Conservation (phyloP, 176 grass and related monocot genomes). For the Chrysopogon serrulatus region DNA sequence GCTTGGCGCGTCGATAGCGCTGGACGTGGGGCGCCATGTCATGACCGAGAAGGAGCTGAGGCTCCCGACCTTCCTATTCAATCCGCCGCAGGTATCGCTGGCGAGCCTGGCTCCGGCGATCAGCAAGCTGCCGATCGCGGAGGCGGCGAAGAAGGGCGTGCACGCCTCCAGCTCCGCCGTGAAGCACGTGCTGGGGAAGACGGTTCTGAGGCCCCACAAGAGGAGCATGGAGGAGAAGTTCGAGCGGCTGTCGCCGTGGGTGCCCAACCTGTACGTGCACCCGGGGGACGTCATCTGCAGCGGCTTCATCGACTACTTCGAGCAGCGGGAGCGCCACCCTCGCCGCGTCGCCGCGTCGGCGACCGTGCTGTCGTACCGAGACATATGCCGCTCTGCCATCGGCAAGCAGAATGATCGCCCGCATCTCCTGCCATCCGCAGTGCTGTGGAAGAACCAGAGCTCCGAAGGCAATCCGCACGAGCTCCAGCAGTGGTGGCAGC, state of each 20-base stretch:
- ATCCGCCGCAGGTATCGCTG: background rate
- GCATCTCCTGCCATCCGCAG: background rate
- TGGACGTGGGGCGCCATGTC: constrained; percentile 23
- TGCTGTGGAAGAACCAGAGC: constrained; percentile 11
- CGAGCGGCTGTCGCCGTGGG: background rate
- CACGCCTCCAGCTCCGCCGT: rapidly evolving
- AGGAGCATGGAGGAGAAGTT: background rate
- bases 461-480: background rate
- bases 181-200: background rate
- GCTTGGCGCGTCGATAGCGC: constrained; percentile 16
- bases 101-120: background rate
- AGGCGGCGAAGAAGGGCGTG: background rate
- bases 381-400: background rate
- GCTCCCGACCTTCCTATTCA: constrained; percentile 18
- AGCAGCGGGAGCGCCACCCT: background rate
- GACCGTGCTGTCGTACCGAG: background rate
- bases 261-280: constrained; percentile 21
- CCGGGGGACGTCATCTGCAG: background rate
- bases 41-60: background rate
- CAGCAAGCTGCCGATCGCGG: background rate
- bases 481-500: constrained; percentile 23
- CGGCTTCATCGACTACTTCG: constrained; percentile 32
- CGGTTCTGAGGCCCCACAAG: background rate
- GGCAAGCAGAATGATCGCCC: background rate
- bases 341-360: background rate